Evolutionary conservation across 495 filamentous ascomycete genomes (phyloP), one percentile per base, ranked within the genome.

Genomic region (Geopyxis carbonaria): DNA sequence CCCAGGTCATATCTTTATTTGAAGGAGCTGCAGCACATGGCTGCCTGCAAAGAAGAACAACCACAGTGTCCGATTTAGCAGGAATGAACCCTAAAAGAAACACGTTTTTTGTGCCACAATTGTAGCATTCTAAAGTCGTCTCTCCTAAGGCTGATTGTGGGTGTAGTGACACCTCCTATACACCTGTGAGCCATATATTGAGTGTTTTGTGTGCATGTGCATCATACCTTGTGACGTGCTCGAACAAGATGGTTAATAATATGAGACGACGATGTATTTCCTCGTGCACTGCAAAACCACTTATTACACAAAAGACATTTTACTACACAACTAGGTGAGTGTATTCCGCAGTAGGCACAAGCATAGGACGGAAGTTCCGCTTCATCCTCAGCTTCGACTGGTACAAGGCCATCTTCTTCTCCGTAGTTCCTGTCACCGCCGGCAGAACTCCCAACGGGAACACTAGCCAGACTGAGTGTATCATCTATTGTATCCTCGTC

Each of bases 1-100:
- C 89, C 89, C 89, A 99, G 57, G 87, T 95, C 89, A 99, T 99
- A 53, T 95, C 89, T 62, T 99, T 99, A n/a, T 83, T 84, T 8
- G 87, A 93, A 3, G 82, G 78, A 65, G 79, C 84, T 22, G 91
- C 73, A 27, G 85, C 89, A 61, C 89, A 99, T 31, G 89, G 89
- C 57, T 95, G 89, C 22, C 89, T 82, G 60, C 89, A 99, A 6
- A 99, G 69, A 28, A 99, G 72, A 13, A 99, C 89, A 15, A 99
- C 89, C 15, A 99, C 89, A 0, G 89, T 94, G 48, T 99, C 89
- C 2, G 87, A 94, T 57, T 95, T 95, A 10, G 89, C 89, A n/a
- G 89, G 89, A 47, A 99, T 99, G 57, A 99, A 99, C 19, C 89
- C 89, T 9, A 99, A 78, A n/a, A 95, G 72, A 52, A 99, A 99